phyloP scores from a whole-genome alignment of 176 grass and related monocot species.

The Oryza coarctata region DNA sequence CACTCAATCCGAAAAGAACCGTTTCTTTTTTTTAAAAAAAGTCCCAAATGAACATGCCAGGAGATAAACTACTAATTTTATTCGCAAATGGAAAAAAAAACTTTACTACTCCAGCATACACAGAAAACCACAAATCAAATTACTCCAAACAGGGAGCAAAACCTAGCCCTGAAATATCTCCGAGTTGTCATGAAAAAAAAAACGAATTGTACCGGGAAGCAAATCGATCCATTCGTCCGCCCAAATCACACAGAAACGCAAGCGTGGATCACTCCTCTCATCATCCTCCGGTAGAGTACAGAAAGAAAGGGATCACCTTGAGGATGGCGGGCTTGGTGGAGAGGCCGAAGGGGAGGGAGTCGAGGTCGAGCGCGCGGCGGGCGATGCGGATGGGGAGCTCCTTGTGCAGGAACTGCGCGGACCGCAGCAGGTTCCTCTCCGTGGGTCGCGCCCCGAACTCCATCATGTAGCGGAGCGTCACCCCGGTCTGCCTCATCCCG shows the following conservation, averaged over 20 bases:
- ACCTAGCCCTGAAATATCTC: no score
- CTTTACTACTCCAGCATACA: no score
- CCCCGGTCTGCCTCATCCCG: conserved; percentile 71
- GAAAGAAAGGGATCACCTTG: conserved; percentile 28
- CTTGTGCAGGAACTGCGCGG: conserved; percentile 81
- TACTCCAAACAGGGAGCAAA: neutral
- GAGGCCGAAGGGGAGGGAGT: conserved; percentile 66
- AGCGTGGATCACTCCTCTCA: neutral
- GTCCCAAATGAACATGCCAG: conserved; percentile 25
- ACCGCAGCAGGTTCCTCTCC: conserved; percentile 53
- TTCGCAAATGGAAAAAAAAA: no score
- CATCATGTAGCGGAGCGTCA: conserved; percentile 83
- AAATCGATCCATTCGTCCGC: neutral
- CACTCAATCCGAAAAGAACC: conserved; percentile 24
- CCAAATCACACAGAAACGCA: neutral
- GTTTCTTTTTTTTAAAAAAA: neutral
- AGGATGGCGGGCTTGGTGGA: conserved; percentile 62
- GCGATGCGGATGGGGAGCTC: conserved; percentile 85
- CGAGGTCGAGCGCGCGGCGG: conserved; percentile 59
- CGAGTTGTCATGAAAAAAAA: no score
- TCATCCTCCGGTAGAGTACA: neutral
- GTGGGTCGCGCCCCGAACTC: conserved; percentile 76
- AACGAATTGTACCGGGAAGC: neutral
- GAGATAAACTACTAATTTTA: conserved; percentile 1
- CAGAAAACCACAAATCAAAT: neutral